phyloP scores from a whole-genome alignment of 306 rosid species.

The Begonia masoniana region DNA sequence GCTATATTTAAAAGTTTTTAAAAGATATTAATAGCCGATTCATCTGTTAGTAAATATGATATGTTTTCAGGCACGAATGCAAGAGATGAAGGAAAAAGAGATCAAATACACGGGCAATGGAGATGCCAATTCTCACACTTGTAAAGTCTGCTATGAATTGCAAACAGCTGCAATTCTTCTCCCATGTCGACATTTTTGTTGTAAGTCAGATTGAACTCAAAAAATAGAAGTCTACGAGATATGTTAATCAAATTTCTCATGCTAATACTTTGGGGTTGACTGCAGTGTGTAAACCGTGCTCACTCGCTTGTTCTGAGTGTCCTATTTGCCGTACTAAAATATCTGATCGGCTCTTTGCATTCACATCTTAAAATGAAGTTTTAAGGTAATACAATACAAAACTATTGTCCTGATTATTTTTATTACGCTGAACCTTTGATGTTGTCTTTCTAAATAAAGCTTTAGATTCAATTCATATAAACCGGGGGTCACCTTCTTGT shows the following conservation, averaged over 20 bases:
- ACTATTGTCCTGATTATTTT: no score
- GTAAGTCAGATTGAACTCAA: conserved; percentile 32
- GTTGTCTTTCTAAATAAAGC: no score
- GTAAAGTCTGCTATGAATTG: conserved; percentile 93
- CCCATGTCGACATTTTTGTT: conserved; percentile 95
- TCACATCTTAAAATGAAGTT: conserved; percentile 42
- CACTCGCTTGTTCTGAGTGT: conserved; percentile 96
- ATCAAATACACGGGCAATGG: conserved; percentile 63
- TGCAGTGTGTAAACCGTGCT: conserved; percentile 90
- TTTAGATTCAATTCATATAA: no score
- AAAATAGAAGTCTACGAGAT: background rate
- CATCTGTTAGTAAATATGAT: conserved; percentile 1
- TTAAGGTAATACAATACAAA: conserved; percentile 22
- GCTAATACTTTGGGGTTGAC: background rate
- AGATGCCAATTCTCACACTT: conserved; percentile 78
- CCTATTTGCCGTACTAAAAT: conserved; percentile 93
- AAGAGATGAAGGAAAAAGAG: conserved; percentile 94
- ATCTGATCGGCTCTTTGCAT: conserved; percentile 95
- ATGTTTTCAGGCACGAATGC: conserved; percentile 74
- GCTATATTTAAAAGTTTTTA: no score
- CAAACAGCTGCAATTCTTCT: conserved; percentile 97
- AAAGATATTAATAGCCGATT: no score
- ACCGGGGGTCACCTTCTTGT: no score
- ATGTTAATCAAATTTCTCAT: no score
- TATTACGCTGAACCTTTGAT: no score